phyloP scores from a whole-genome alignment of 2,329 filamentous ascomycete genomes.

The Cercospora canescens region DNA sequence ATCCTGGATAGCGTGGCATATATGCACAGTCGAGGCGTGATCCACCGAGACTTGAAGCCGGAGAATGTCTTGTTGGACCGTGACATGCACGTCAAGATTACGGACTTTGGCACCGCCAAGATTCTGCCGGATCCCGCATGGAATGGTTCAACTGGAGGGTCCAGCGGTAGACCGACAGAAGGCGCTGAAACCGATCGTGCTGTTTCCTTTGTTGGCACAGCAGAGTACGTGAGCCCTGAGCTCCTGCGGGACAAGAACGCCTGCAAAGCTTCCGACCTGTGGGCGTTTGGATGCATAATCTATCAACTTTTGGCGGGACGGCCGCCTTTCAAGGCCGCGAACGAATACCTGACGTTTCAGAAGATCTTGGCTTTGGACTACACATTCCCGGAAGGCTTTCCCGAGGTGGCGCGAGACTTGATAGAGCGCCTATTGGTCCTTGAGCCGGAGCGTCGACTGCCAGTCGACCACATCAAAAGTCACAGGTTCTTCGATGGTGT shows the following conservation, averaged over 20 bases:
- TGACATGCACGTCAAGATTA: slow-evolving; percentile 98
- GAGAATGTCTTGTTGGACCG: slow-evolving; percentile 95
- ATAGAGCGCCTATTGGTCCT: slow-evolving; percentile 88
- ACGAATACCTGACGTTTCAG: slow-evolving; percentile 96
- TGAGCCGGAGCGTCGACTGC: slow-evolving; percentile 79
- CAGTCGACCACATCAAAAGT: slow-evolving; percentile 94
- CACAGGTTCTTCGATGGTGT: slow-evolving; percentile 94
- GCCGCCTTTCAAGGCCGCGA: slow-evolving; percentile 92
- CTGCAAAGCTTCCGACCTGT: slow-evolving; percentile 95
- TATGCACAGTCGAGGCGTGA: slow-evolving; percentile 95
- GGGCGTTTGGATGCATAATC: slow-evolving; percentile 98
- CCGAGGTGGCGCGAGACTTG: slow-evolving; percentile 79
- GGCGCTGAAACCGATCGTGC: slow-evolving; percentile 69
- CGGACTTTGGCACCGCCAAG: slow-evolving; percentile 98
- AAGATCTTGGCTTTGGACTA: slow-evolving; percentile 96
- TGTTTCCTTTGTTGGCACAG: slow-evolving; percentile 94
- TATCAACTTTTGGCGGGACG: slow-evolving; percentile 95
- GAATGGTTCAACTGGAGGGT: slow-evolving; percentile 38
- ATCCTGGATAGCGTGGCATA: slow-evolving; percentile 96
- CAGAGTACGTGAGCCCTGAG: slow-evolving; percentile 97
- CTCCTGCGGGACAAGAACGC: slow-evolving; percentile 95
- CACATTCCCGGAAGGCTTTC: slow-evolving; percentile 87
- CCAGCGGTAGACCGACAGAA: slow-evolving; percentile 53
- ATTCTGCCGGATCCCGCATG: slow-evolving; percentile 62
- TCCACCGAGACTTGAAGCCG: slow-evolving; percentile 94